phyloP scores from a whole-genome alignment of 176 grass and related monocot genomes.

The Aegilops speltoides region DNA sequence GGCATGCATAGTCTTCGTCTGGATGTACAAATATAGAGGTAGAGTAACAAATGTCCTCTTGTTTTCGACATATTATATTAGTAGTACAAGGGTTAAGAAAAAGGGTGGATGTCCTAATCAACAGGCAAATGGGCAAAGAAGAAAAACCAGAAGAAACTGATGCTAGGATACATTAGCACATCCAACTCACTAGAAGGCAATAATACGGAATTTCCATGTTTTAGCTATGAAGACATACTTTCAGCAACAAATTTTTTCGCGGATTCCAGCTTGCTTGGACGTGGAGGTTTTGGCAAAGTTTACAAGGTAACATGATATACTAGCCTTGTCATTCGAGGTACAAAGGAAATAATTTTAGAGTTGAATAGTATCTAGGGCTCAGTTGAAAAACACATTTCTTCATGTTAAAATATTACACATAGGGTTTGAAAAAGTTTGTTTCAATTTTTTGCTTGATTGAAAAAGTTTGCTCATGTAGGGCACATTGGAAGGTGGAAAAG shows the following conservation, averaged over 20 bases:
- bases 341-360: background rate
- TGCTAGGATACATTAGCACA: background rate
- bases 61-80: background rate
- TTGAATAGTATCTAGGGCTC: background rate
- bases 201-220: background rate
- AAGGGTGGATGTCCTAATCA: background rate
- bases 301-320: background rate
- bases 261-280: background rate
- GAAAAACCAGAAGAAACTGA: background rate
- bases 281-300: background rate
- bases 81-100: background rate
- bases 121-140: background rate
- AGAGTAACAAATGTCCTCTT: background rate
- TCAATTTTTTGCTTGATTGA: background rate
- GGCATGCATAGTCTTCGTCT: background rate
- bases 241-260: constrained; percentile 43
- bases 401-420: no score
- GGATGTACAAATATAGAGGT: constrained; percentile 17
- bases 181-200: background rate
- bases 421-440: background rate
- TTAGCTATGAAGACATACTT: constrained; percentile 23
- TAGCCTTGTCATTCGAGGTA: background rate
- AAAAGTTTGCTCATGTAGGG: constrained; percentile 14
- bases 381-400: no score
- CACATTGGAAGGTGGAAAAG: background rate